Evolutionary conservation across 768 basidiomycete genomes (phyloP).

Genomic region (Suillus placidus): DNA sequence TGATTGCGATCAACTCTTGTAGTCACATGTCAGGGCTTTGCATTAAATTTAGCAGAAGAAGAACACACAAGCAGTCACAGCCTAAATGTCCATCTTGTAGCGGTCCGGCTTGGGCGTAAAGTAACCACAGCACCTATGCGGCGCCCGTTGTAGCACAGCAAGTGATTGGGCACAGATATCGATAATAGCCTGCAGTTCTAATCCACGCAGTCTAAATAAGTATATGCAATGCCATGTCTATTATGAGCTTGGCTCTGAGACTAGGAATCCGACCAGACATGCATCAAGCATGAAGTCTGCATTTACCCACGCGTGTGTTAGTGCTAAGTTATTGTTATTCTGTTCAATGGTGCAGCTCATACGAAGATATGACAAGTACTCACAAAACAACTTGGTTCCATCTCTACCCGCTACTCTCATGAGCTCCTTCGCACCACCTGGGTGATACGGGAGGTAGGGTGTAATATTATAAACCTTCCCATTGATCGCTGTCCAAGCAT

Average conservation of each 20-base stretch:
- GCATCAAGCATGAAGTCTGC: conserved; percentile 94
- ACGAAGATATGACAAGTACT: conserved; percentile 28
- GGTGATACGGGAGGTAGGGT: conserved; percentile 88
- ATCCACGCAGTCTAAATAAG: conserved; percentile 5
- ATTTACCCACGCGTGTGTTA: conserved; percentile 97
- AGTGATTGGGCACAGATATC: conserved; percentile 2
- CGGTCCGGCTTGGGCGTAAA: not conserved
- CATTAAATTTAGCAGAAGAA: not conserved
- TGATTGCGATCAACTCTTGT: not conserved
- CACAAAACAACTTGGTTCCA: conserved; percentile 93
- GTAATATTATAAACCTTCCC: conserved; percentile 98
- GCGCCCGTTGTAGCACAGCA: not conserved
- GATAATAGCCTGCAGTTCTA: conserved; percentile 2
- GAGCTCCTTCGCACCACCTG: conserved; percentile 91
- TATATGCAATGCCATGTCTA: conserved; percentile 7
- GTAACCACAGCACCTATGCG: not conserved
- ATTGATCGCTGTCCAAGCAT: conserved; percentile 92
- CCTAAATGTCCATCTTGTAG: not conserved
- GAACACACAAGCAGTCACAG: conserved; percentile 2
- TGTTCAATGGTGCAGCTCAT: not conserved
- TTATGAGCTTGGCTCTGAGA: conserved; percentile 61
- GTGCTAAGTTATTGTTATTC: conserved; percentile 47
- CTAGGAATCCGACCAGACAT: conserved; percentile 89
- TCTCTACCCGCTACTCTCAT: conserved; percentile 96
- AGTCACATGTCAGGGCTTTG: not conserved